These are phyloP conservation scores for Acidiella bohemica DNA, from an alignment of 495 filamentous ascomycete species.

Conservation along the genomic window DNA sequence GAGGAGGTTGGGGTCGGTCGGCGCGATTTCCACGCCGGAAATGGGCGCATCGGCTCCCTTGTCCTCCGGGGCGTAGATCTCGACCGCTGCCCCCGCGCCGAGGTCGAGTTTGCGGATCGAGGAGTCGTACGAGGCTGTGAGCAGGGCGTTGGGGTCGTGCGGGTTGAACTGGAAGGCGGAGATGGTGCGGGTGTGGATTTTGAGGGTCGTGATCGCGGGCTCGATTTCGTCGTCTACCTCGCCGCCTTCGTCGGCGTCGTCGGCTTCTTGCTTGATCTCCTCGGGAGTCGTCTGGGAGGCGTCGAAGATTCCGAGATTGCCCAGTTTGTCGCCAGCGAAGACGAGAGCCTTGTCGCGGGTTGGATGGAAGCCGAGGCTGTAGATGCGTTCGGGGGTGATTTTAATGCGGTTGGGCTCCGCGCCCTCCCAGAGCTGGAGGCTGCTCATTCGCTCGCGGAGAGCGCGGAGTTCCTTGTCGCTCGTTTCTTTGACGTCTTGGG, in stretches of 20 bases:
- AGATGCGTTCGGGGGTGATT: slow-evolving; percentile 79
- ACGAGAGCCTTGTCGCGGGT: slow-evolving; percentile 70
- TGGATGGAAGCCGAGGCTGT: slow-evolving; percentile 80
- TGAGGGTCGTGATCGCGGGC: slow-evolving; percentile 71
- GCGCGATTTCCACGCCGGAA: slow-evolving; percentile 65
- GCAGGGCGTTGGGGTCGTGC: slow-evolving; percentile 52
- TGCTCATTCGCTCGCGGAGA: slow-evolving; percentile 67
- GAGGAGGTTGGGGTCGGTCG: slow-evolving; percentile 54
- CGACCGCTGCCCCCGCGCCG: slow-evolving; percentile 57
- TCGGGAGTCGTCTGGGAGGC: slow-evolving; percentile 53
- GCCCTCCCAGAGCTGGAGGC: slow-evolving; percentile 64
- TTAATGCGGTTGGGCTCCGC: slow-evolving; percentile 81
- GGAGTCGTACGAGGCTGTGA: slow-evolving; percentile 86
- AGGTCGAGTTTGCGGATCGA: slow-evolving; percentile 81
- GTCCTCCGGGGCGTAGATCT: slow-evolving; percentile 63
- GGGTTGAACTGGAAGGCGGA: slow-evolving; percentile 65
- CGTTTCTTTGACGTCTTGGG: slow-evolving; percentile 69
- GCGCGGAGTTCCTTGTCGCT: slow-evolving; percentile 62
- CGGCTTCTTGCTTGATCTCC: slow-evolving; percentile 35
- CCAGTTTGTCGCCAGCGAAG: slow-evolving; percentile 94
- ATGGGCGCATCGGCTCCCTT: slow-evolving; percentile 59
- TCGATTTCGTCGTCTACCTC: slow-evolving; percentile 51
- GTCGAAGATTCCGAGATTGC: slow-evolving; percentile 86
- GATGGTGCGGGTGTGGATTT: slow-evolving; percentile 82
- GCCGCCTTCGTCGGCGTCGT: slow-evolving; percentile 40